Percentiles rank a stretch among this genome's conserved stretches.
Evolutionary conservation across 2,329 filamentous ascomycete genomes (phyloP).

Genomic region (Rutstroemia sp.): DNA sequence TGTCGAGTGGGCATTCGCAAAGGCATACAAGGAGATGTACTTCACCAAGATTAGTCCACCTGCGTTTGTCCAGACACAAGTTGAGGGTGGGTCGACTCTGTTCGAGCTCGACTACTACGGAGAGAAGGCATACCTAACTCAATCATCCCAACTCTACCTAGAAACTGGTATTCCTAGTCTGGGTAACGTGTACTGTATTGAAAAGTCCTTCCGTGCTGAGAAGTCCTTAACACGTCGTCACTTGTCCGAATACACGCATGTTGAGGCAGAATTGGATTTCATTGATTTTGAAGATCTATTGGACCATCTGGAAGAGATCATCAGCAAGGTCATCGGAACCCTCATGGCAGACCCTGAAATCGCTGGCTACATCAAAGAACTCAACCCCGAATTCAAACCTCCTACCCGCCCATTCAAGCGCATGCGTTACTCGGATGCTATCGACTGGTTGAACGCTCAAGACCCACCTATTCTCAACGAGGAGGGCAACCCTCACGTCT

Average conservation of each 20-base stretch:
- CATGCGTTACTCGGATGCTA: slow-evolving; percentile 92
- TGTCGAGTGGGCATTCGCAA: slow-evolving; percentile 60
- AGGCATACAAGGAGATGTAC: slow-evolving; percentile 54
- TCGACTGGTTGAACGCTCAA: slow-evolving; percentile 86
- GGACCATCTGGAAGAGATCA: slow-evolving; percentile 74
- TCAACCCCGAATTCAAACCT: slow-evolving; percentile 84
- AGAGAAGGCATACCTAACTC: slow-evolving; percentile 86
- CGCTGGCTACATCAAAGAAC: slow-evolving; percentile 66
- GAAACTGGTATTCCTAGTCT: slow-evolving; percentile 88
- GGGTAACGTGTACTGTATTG: slow-evolving; percentile 95
- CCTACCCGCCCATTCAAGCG: slow-evolving; percentile 83
- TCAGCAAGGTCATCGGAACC: slow-evolving; percentile 54
- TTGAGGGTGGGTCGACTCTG: slow-evolving; percentile 69
- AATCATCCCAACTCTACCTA: slow-evolving; percentile 95
- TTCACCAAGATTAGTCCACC: slow-evolving; percentile 67
- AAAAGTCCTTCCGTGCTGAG: slow-evolving; percentile 97
- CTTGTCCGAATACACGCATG: slow-evolving; percentile 91
- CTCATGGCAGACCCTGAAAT: slow-evolving; percentile 67
- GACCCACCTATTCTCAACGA: slow-evolving; percentile 78
- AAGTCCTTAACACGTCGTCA: slow-evolving; percentile 93
- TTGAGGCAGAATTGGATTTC: slow-evolving; percentile 94
- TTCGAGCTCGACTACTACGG: slow-evolving; percentile 51
- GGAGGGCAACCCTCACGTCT: slow-evolving; percentile 80
- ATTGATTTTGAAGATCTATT: slow-evolving; percentile 89
- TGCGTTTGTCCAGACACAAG: slow-evolving; percentile 75